phyloP scores from a whole-genome alignment of 2,329 filamentous ascomycete genomes.

The Endothia cerciana region DNA sequence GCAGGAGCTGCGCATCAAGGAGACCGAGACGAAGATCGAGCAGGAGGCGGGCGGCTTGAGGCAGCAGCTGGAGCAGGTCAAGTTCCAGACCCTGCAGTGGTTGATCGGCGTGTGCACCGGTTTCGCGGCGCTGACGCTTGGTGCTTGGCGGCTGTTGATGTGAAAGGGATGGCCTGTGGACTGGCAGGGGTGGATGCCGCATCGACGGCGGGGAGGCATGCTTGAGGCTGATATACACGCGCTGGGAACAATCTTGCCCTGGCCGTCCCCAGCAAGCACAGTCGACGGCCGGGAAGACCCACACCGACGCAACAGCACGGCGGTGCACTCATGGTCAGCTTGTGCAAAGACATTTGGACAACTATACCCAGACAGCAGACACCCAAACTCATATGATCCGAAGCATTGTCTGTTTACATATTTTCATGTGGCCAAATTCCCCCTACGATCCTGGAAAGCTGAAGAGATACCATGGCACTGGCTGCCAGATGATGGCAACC shows the following conservation, averaged over 20 bases:
- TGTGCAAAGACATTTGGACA: not conserved
- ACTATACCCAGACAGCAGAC: not conserved
- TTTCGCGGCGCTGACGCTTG: conserved; percentile 68
- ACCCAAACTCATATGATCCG: not conserved
- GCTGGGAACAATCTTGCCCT: not conserved
- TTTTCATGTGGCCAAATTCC: not conserved
- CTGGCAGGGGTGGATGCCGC: not conserved
- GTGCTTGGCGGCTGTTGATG: conserved; percentile 73
- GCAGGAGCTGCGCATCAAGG: conserved; percentile 97
- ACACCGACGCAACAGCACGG: not conserved
- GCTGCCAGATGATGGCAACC: too few relatives aligned
- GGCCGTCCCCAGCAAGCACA: not conserved
- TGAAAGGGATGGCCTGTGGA: conserved; percentile 38
- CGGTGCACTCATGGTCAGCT: not conserved
- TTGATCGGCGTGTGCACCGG: conserved; percentile 82
- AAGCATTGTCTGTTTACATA: not conserved
- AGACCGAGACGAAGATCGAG: conserved; percentile 98
- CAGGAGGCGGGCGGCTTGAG: conserved; percentile 90
- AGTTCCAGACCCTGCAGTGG: conserved; percentile 98
- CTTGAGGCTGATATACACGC: not conserved
- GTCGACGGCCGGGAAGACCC: not conserved
- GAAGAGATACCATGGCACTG: too few relatives aligned
- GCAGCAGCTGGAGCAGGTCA: conserved; percentile 94
- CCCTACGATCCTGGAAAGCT: too few relatives aligned
- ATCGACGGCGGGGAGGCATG: not conserved